Evolutionary conservation across 768 basidiomycete species (phyloP).

Genomic region (Hypsizygus marmoreus): DNA sequence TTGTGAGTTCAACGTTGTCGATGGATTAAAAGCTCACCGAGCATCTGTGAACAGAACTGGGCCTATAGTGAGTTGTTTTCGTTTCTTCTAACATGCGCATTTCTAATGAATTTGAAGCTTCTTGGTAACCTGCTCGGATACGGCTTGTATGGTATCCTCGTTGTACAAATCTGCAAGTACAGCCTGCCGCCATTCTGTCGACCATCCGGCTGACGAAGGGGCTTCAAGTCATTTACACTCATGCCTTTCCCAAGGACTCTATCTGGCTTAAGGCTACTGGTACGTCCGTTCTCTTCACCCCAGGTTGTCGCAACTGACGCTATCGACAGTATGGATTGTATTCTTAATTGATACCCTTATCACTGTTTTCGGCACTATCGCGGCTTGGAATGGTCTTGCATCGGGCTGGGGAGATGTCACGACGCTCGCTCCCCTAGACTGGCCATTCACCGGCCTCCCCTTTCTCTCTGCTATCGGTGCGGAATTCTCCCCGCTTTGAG

Average conservation of each 20-base stretch:
- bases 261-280: conserved; percentile 1
- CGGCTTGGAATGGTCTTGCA: conserved; percentile 4
- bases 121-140: conserved; percentile 9
- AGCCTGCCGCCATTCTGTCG: background rate
- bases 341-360: conserved; percentile 10
- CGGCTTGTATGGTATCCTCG: conserved; percentile 7
- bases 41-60: too few relatives aligned
- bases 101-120: too few relatives aligned
- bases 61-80: too few relatives aligned
- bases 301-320: background rate
- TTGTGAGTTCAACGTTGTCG: too few relatives aligned
- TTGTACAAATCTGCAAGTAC: conserved; percentile 5
- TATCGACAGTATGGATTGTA: conserved; percentile 4
- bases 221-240: conserved; percentile 4
- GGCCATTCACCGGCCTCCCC: conserved; percentile 8
- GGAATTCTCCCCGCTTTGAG: background rate
- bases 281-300: background rate
- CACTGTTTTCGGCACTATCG: conserved; percentile 7
- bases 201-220: background rate
- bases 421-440: conserved; percentile 3
- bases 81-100: too few relatives aligned
- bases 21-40: too few relatives aligned
- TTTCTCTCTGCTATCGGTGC: conserved; percentile 7
- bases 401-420: conserved; percentile 5
- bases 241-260: conserved; percentile 4